phyloP scores from a whole-genome alignment of 176 grass and related monocot species.

The Guadua angustifolia region DNA sequence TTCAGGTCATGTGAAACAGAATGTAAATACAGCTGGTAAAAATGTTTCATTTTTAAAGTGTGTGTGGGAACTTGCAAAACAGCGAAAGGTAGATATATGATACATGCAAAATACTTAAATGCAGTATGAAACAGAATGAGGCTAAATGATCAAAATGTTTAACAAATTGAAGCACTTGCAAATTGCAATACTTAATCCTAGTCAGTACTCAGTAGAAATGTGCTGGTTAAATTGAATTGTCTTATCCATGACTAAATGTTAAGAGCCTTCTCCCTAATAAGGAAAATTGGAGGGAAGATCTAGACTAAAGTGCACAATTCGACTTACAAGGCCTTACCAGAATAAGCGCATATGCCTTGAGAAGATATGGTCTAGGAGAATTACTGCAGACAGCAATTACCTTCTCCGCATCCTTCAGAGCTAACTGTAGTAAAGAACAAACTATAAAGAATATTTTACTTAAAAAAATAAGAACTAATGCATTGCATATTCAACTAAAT shows the following conservation, averaged over 20 bases:
- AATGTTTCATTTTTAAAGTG: background rate
- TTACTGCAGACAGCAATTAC: slow-evolving; percentile 53
- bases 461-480: slow-evolving; percentile 26
- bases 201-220: background rate
- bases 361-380: slow-evolving; percentile 77
- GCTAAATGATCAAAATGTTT: slow-evolving; percentile 1
- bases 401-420: slow-evolving; percentile 93
- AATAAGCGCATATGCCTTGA: slow-evolving; percentile 84
- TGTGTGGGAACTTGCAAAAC: slow-evolving; percentile 2
- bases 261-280: slow-evolving; percentile 12
- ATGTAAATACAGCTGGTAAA: slow-evolving; percentile 5
- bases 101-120: background rate
- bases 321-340: slow-evolving; percentile 66
- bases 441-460: slow-evolving; percentile 15
- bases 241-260: slow-evolving; percentile 14
- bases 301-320: background rate
- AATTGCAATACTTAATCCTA: background rate
- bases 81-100: background rate
- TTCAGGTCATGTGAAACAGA: slow-evolving; percentile 14
- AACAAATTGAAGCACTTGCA: background rate
- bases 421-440: slow-evolving; percentile 64
- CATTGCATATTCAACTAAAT: slow-evolving; percentile 30
- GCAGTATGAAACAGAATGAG: background rate
- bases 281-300: background rate
- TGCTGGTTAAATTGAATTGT: slow-evolving; percentile 8